phyloP scores from a whole-genome alignment of 345 rosid genomes.

The Anacardium occidentale region DNA sequence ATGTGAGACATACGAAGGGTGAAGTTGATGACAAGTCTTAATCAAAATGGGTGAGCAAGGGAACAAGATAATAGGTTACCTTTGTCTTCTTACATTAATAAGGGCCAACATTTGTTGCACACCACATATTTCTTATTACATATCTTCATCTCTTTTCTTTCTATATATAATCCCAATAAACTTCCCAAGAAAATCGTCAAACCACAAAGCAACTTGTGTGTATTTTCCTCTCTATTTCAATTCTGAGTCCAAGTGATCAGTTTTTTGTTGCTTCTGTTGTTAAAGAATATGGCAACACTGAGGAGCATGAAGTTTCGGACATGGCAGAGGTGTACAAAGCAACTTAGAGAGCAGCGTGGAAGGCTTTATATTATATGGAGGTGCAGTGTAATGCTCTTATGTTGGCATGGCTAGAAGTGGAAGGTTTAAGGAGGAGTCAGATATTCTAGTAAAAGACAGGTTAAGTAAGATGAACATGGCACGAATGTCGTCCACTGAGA shows the following conservation, averaged over 20 bases:
- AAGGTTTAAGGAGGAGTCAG: not conserved
- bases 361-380: slow-evolving; percentile 80
- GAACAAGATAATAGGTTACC: slow-evolving; percentile 23
- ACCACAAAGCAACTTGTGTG: not conserved
- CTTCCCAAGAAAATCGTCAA: not conserved
- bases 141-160: slow-evolving; percentile 21
- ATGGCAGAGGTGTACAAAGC: slow-evolving; percentile 66
- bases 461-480: not conserved
- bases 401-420: slow-evolving; percentile 53
- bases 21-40: slow-evolving; percentile 28
- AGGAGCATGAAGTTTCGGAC: slow-evolving; percentile 44
- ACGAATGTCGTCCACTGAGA: not conserved
- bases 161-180: not conserved
- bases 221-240: not conserved
- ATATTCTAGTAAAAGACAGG: not conserved
- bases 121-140: slow-evolving; percentile 25
- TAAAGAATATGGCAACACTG: slow-evolving; percentile 25
- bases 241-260: not conserved
- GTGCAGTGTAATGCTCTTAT: slow-evolving; percentile 68
- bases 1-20: slow-evolving; percentile 12
- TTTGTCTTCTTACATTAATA: slow-evolving; percentile 22
- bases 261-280: not conserved
- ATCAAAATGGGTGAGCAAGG: slow-evolving; percentile 26
- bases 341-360: slow-evolving; percentile 63
- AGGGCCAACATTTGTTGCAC: slow-evolving; percentile 27